Base-by-base conservation (phyloP, 2,329 filamentous ascomycete genomes). In the Cladosporium sp. region DNA sequence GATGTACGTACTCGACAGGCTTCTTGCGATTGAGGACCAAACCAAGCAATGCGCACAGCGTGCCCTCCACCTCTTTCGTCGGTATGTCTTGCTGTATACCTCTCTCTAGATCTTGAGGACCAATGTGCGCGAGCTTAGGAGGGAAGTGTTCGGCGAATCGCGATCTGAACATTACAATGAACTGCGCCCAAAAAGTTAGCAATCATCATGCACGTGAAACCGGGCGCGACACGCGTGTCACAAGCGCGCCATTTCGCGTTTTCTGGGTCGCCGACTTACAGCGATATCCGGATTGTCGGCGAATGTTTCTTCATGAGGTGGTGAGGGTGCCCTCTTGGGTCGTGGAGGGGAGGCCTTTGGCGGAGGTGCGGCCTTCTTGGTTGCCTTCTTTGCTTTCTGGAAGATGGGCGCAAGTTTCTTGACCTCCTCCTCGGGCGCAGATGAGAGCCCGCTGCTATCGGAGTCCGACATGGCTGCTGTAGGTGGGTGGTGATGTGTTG, bases 121-220 rank as follows among this genome's bases (percentile, higher is more conserved):
- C 94, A 66, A 96, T 91, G 72, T 96, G 90, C 65, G 90, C 82
- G 37, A 96, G 82, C 34, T 91, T 94, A 74, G 92, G 88, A 50
- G 92, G 88, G 66, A 99, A 94, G 61, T 86, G 88, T 61, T 96
- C 92, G 76, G 84, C 87, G 75, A 99, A 97, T 70, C 94, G 90
- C 75, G 89, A 89, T 74, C 93, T 87, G 77, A 97, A 99, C 90
- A 96, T 97, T 66, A 97, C 91, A 75, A 99, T 90, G 77, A 99
- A 97, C 91, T 97, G 70, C 45, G 51, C 34, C 52, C 47, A 62
- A 60, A 62, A 60, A 82, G 83, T 84, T 74, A 69, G 69, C 61
- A 61, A 60, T 55, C 65, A 64, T 62, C 67, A 68, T 69, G 42
- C 30, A 49, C 17, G 43, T 19, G 17, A 36, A 20, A 55, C 40